These are phyloP conservation scores for Coemansia furcata DNA, from an alignment of 192 early-diverging fungal genomes.

Conservation along the genomic window DNA sequence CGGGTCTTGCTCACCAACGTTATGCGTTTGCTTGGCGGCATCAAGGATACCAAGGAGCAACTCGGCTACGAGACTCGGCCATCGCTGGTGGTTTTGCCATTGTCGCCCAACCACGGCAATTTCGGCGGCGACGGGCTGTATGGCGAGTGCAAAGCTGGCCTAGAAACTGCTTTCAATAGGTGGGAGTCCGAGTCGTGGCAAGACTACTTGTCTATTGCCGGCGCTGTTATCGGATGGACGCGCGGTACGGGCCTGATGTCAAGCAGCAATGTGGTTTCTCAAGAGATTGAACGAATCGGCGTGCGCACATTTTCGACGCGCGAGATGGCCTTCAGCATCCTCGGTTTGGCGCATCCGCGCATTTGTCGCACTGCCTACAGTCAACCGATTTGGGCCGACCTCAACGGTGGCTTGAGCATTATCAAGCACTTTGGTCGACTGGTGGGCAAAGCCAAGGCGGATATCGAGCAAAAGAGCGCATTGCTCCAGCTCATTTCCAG, in stretches of 20 bases:
- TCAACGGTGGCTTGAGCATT: constrained; percentile 69
- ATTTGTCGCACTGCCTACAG: constrained; percentile 73
- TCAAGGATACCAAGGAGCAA: constrained; percentile 80
- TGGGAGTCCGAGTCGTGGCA: constrained; percentile 90
- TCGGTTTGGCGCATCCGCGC: constrained; percentile 85
- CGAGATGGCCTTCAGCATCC: constrained; percentile 96
- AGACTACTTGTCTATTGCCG: constrained; percentile 79
- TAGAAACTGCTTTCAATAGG: constrained; percentile 87
- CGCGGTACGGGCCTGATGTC: constrained; percentile 95
- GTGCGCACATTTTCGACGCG: constrained; percentile 90
- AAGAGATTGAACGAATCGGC: constrained; percentile 89
- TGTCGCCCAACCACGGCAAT: constrained; percentile 94
- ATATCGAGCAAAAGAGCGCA: constrained; percentile 61
- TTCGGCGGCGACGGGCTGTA: constrained; percentile 94
- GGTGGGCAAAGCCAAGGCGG: constrained; percentile 59
- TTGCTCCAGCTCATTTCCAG: constrained; percentile 69
- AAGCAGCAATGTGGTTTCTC: constrained; percentile 87
- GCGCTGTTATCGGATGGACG: constrained; percentile 94
- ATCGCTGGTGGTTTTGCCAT: constrained; percentile 78
- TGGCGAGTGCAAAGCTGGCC: constrained; percentile 86
- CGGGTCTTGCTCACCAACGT: constrained; percentile 93
- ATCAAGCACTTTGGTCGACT: constrained; percentile 58
- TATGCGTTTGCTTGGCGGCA: constrained; percentile 75
- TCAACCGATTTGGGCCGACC: constrained; percentile 91
- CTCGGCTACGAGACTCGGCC: constrained; percentile 75